Base-by-base conservation (phyloP, 139 green algal genomes). In the Tetradesmus lagerheimii region DNA sequence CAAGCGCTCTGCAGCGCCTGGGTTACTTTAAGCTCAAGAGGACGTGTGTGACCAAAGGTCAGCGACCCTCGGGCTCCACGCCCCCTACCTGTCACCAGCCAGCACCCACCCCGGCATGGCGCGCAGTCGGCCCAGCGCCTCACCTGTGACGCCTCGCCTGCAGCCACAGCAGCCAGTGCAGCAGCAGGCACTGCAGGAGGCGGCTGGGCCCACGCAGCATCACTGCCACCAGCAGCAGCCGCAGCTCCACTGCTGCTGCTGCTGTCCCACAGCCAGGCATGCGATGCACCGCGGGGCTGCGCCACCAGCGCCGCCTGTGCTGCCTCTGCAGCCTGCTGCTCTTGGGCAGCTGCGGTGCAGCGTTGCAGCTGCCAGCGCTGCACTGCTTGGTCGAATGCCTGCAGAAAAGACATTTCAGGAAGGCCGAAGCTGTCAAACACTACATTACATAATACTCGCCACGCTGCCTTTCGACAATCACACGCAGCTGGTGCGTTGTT, bases 261-360 rank as follows among this genome's bases (percentile, higher is more conserved):
- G 43, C 23, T 15, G 20, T 71, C n/a, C 38, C 25, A 85, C 29
- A 12, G 62, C 23, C 80, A 67, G 62, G 31, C 66, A 39, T 77
- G 5, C 27, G 66, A 35, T 35, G 29, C 25, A 5, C 66, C 66
- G 25, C 23, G 27, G 1, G 29, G 66, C 66, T 77, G 66, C 5
- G 12, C 50, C 14, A 14, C 50, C 50, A 77, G 27, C 3, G 29
- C 29, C 2, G 66, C 66, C 66, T 38, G 66, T 15, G 80, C 80
- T 41, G 80, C 80, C 62, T 37, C 45, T 86, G 80, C 80, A 31
- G 80, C 62, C 43, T 86, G 43, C 45, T 71, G 45, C 35, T 86
- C 80, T 4, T 41, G 43, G 9, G 35, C n/a, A n/a, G 80, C 43
- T 43, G 45, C 80, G 35, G 38, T 38, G 34, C 29, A 41, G 25